phyloP scores from a whole-genome alignment of 768 basidiomycete species.

The Amanita rubescens region DNA sequence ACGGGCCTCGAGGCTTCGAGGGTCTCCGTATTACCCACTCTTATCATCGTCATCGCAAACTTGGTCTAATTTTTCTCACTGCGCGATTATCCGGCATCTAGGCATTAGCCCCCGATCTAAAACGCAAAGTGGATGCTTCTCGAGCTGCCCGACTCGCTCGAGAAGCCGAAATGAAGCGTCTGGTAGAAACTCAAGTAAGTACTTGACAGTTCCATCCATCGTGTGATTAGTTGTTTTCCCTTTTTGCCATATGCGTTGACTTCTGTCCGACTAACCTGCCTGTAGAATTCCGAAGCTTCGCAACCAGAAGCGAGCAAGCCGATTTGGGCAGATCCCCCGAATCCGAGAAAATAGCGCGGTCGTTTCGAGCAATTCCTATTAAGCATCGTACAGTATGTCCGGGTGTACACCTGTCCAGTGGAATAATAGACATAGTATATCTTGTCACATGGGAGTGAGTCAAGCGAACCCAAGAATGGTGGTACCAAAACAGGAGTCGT shows the following conservation, averaged over 20 bases:
- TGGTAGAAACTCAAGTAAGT: constrained; percentile 46
- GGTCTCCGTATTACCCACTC: background rate
- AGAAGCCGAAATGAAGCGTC: constrained; percentile 47
- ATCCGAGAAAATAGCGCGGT: background rate
- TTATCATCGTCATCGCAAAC: constrained; percentile 1
- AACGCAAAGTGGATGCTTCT: constrained; percentile 53
- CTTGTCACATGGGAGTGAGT: background rate
- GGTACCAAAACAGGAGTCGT: background rate
- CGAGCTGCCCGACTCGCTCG: constrained; percentile 43
- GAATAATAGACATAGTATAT: background rate
- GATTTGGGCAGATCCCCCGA: constrained; percentile 22
- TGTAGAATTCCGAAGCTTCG: background rate
- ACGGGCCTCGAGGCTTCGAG: no score
- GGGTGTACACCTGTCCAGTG: background rate
- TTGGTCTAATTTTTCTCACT: constrained; percentile 7
- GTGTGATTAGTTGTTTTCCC: background rate
- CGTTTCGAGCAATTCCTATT: background rate
- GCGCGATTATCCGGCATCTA: constrained; percentile 17
- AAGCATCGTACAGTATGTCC: background rate
- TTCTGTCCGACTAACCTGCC: background rate
- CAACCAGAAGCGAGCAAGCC: constrained; percentile 23
- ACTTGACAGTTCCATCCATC: background rate
- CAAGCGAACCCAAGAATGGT: background rate
- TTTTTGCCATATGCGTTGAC: background rate
- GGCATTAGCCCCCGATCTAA: constrained; percentile 60